A percentile compares a stretch with the other conserved stretches of the same genome.
Evolutionary conservation across 805 yeast genomes (phyloP).

Genomic region (Myxozyma melibiosi): DNA sequence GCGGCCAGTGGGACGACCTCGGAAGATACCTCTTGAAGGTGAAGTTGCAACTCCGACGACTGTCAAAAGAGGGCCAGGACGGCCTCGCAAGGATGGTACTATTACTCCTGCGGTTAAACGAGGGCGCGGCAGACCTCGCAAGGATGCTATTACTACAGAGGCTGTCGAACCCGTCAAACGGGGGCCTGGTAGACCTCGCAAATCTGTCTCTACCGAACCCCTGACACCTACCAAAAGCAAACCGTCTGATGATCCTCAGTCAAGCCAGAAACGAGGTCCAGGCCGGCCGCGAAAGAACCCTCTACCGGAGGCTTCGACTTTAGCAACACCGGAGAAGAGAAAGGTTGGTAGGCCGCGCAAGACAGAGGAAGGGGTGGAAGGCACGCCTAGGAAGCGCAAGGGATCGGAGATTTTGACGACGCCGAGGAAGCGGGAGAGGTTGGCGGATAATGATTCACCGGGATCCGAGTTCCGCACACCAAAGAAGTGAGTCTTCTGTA

Average conservation of each 20-base stretch:
- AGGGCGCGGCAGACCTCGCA: conserved; percentile 12
- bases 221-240: background rate
- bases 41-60: background rate
- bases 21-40: too few species aligned
- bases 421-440: conserved; percentile 2
- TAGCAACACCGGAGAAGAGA: background rate
- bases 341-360: background rate
- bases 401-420: background rate
- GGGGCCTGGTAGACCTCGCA: conserved; percentile 4
- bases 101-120: background rate
- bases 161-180: background rate
- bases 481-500: background rate
- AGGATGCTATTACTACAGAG: background rate
- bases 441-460: background rate
- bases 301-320: background rate
- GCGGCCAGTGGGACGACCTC: too few species aligned
- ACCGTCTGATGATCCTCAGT: background rate
- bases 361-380: background rate
- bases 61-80: background rate
- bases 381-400: conserved; percentile 7
- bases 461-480: background rate
- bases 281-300: background rate
- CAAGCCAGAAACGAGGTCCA: background rate
- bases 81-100: too few species aligned
- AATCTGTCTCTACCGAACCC: background rate